phyloP scores from a whole-genome alignment of 2,329 filamentous ascomycete genomes.

The Aspergillus ochraceus region DNA sequence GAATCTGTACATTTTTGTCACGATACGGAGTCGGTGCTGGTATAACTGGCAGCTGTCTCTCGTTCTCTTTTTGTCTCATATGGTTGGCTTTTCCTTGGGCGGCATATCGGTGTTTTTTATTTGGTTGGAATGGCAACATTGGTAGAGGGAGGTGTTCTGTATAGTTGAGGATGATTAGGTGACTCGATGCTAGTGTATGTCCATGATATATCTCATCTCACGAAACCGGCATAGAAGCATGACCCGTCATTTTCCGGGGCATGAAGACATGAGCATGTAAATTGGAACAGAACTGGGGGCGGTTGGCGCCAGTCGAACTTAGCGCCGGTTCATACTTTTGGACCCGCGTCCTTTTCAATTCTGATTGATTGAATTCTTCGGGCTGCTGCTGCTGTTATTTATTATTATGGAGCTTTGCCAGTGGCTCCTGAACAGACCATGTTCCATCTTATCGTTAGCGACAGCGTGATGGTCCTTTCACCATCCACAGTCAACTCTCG shows the following conservation, averaged over 20 bases:
- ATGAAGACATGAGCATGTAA: too few relatives aligned
- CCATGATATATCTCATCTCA: slow-evolving; percentile 30
- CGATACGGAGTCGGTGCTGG: too few relatives aligned
- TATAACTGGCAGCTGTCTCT: not conserved
- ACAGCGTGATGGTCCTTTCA: not conserved
- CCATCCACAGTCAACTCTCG: not conserved
- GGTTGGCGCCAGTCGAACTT: not conserved
- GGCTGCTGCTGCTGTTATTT: not conserved
- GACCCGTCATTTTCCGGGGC: too few relatives aligned
- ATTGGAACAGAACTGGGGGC: not conserved
- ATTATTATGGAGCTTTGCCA: not conserved
- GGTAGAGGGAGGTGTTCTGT: not conserved
- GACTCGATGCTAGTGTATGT: too few relatives aligned
- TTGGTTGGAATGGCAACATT: not conserved
- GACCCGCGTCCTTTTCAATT: not conserved
- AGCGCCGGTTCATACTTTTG: not conserved
- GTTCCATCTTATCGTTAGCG: not conserved
- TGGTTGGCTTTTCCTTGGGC: not conserved
- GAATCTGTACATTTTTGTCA: slow-evolving; percentile 25
- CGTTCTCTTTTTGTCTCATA: not conserved
- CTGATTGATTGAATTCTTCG: not conserved
- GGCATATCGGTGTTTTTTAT: too few relatives aligned
- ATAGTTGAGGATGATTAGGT: not conserved
- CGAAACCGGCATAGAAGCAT: slow-evolving; percentile 14
- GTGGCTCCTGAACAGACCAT: slow-evolving; percentile 1